Conservation (phyloP, 2,329 filamentous ascomycete species). For the Fusarium fujikuroi region DNA sequence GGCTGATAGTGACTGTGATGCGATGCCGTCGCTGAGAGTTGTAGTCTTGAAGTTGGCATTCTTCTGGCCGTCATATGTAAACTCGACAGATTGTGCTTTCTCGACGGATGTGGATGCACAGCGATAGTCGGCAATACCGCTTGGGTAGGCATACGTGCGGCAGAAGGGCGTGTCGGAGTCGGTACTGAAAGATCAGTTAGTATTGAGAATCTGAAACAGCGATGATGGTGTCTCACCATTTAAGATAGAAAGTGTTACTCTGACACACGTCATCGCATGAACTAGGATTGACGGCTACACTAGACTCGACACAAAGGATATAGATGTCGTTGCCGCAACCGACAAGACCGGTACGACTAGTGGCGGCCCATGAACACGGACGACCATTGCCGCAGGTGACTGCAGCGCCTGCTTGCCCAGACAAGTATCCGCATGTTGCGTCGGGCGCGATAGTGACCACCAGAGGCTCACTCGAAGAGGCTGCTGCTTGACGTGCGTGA, state of each 20-base stretch:
- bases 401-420: neutral
- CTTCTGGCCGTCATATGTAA: neutral
- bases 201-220: fast-evolving
- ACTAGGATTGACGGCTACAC: neutral
- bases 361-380: neutral
- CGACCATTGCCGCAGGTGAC: neutral
- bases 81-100: fast-evolving
- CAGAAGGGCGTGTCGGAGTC: neutral
- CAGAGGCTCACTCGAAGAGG: neutral
- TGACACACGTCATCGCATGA: neutral
- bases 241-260: neutral
- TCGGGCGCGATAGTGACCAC: neutral
- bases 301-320: neutral
- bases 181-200: fast-evolving
- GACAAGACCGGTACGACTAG: neutral
- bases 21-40: neutral
- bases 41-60: neutral
- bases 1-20: neutral
- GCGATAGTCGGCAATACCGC: neutral
- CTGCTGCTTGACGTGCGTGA: neutral
- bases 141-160: neutral
- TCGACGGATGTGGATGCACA: neutral
- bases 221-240: neutral
- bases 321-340: neutral
- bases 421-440: neutral